A percentile compares a stretch with the other conserved stretches of the same genome.
Evolutionary conservation across 1,139 yeast genomes (phyloP).

Genomic region (Suzukiozyma palmioleophila): DNA sequence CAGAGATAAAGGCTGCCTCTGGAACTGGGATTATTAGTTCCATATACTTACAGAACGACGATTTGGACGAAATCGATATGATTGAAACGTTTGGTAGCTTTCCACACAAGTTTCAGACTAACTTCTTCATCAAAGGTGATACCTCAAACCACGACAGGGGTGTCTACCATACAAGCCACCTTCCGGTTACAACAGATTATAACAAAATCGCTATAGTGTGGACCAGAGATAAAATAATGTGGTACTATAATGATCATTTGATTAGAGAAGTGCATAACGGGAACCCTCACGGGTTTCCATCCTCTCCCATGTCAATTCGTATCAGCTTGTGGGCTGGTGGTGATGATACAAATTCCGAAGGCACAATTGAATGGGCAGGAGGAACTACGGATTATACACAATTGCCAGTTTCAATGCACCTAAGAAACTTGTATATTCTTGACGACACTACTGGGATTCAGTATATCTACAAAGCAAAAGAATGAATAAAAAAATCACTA

Average conservation of each 20-base stretch:
- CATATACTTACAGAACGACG: slow-evolving; percentile 43
- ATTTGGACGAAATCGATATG: slow-evolving; percentile 45
- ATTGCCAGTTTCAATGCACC: slow-evolving; percentile 34
- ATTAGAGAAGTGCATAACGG: slow-evolving; percentile 20
- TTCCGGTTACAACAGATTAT: slow-evolving; percentile 7
- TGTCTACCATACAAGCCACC: slow-evolving; percentile 19
- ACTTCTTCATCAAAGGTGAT: slow-evolving; percentile 44
- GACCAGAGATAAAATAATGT: slow-evolving; percentile 29
- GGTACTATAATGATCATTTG: slow-evolving; percentile 28
- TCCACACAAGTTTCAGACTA: slow-evolving; percentile 31
- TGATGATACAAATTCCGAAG: slow-evolving; percentile 27
- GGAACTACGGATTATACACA: slow-evolving; percentile 30
- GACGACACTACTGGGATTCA: slow-evolving; percentile 31
- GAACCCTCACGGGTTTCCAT: slow-evolving; percentile 30
- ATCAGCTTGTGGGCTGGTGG: slow-evolving; percentile 44
- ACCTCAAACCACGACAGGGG: slow-evolving; percentile 40
- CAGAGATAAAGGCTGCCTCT: slow-evolving; percentile 30
- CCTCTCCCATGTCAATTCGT: slow-evolving; percentile 35
- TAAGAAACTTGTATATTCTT: slow-evolving; percentile 23
- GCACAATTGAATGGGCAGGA: slow-evolving; percentile 43
- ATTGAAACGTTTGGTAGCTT: slow-evolving; percentile 43
- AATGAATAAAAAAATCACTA: no score
- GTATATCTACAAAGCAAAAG: slow-evolving; percentile 18
- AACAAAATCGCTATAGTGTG: slow-evolving; percentile 29
- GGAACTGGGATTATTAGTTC: slow-evolving; percentile 44